Base-by-base conservation (phyloP, 2,329 filamentous ascomycete species). In the Cryphonectria nitschkei region DNA sequence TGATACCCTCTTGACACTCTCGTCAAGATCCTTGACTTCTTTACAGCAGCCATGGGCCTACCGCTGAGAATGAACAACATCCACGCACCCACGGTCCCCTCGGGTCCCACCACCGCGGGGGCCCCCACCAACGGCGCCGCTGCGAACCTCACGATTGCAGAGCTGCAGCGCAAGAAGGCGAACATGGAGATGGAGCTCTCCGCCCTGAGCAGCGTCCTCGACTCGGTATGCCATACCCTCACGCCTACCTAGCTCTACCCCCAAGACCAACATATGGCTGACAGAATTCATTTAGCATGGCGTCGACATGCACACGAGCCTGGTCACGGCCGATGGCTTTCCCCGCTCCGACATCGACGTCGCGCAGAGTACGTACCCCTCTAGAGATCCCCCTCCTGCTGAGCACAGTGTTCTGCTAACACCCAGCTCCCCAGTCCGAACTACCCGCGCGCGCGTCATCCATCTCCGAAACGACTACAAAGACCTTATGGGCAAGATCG, bases 271-370 rank as follows among this genome's bases (percentile, higher is more conserved):
- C 46, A 50, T 8, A 50, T 11, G 37, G 37, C 43, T 39, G 46
- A 56, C 39, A 54, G 16, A 19, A 52, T 14, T 16, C 34, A 52
- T 76, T 3, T n/a, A 98, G 95, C 95, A 98, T 84, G 90, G 92
- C 61, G 95, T 97, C 68, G 91, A 92, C 77, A 99, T 99, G 96
- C 91, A 92, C 76, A 98, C 96, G 9, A 86, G 89, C 70, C 88
- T 99, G 54, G 89, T 94, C 34, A 98, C 95, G 19, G 88, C 90
- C 73, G 96, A 98, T 81, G 96, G 96, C 64, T 99, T 93, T 79
- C 96, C 96, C 43, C 89, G 96, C 78, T 91, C 93, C 76, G 96
- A 99, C 81, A 91, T 99, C 74, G 96, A 99, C 80, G 92, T 99
- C 73, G 92, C 96, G 37, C 95, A 98, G 82, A 96, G 94, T 96